A percentile compares a stretch with the other conserved stretches of the same genome.
Conservation (phyloP, 371 early-diverging fungal genomes). For the Batkoa obscura region DNA sequence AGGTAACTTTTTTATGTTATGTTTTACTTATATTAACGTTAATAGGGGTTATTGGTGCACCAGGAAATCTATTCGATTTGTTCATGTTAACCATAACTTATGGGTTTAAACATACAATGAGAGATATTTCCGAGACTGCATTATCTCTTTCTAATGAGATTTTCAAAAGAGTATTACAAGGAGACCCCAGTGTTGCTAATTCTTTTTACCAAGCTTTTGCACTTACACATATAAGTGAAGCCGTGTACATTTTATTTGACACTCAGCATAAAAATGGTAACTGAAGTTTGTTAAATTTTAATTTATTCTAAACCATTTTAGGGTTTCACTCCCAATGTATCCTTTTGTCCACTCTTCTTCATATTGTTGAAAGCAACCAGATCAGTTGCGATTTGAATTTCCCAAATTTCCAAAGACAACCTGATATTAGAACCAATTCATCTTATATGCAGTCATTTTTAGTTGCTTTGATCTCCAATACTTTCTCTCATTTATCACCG, state of each 20-base stretch:
- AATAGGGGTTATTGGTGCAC: constrained; percentile 78
- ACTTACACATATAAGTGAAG: constrained; percentile 73
- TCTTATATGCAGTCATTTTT: constrained; percentile 66
- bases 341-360: not conserved
- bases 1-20: constrained; percentile 62
- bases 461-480: constrained; percentile 51
- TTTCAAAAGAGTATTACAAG: constrained; percentile 48
- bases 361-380: too few species aligned
- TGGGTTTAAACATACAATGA: constrained; percentile 87
- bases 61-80: not conserved
- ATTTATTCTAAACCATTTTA: constrained; percentile 9
- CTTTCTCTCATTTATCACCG: constrained; percentile 84
- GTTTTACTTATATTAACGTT: constrained; percentile 72
- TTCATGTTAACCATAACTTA: not conserved
- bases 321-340: constrained; percentile 82
- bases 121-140: constrained; percentile 88
- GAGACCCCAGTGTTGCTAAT: constrained; percentile 58
- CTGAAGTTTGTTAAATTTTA: constrained; percentile 2
- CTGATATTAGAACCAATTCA: constrained; percentile 35
- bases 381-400: too few species aligned
- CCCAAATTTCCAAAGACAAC: too few species aligned
- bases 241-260: constrained; percentile 92
- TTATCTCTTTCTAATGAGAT: constrained; percentile 70
- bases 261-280: constrained; percentile 91
- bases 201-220: constrained; percentile 82